Evolutionary conservation across 164 flowering plant genomes (phyloP), one percentile per base, ranked within the genome.

Genomic region (Aristolochia fimbriata): DNA sequence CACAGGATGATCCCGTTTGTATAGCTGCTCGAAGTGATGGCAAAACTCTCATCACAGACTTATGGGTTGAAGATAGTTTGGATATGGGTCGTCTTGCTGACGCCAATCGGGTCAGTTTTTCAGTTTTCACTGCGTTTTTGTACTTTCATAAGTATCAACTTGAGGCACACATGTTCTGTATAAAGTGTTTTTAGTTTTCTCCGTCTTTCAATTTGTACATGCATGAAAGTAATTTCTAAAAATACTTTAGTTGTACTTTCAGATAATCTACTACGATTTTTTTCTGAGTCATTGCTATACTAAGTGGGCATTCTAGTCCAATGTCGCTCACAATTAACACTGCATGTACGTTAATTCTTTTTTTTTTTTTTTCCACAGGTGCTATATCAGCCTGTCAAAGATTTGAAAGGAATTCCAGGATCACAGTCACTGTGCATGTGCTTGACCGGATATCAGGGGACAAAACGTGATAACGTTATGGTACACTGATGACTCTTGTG

Each of bases 381-480:
- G 57, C 68, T 91, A 67, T 91, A 88, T 69, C 74, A 83, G 57
- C 99, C 99, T 37, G 68, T 74, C 17, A 82, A 69, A 66, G 93
- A 86, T 76, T 65, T 83, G 71, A 76, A 81, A 71, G 99, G 99
- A 45, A 88, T 91, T 53, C 86, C 83, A 0, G 90, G 91, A 62
- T 86, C 95, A 41, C 75, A 85, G 63, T 67, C 71, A 48, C 47
- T 88, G 55, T 57, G 78, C 56, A 62, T 88, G 33, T 91, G 97
- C 77, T 79, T 91, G 78, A 91, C 99, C 62, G 99, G 99, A 55
- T 94, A 94, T 66, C 97, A 79, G 54, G 76, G 84, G 33, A 89
- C 78, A 64, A 89, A 85, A 56, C 82, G 97, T 60, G 92, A 85
- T 22, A 96, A 87, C 69, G 81, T 94, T 31, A 88, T 85, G 99